Conservation (phyloP, 164 flowering plant species). For the Taxillus chinensis region DNA sequence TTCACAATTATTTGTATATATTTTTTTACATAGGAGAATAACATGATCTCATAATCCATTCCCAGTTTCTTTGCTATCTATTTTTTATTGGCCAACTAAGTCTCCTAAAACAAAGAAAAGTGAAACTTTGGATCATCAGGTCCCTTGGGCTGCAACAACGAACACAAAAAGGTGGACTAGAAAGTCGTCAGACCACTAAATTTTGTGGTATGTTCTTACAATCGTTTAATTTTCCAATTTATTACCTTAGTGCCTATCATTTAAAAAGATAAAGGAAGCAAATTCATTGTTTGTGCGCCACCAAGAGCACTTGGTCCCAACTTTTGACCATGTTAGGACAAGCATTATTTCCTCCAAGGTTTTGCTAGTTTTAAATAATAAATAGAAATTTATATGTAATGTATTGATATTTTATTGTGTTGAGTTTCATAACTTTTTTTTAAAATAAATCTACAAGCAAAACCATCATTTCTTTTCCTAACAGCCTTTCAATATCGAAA, state of each 20-base stretch:
- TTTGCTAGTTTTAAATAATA: no score
- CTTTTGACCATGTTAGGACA: constrained; percentile 12
- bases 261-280: constrained; percentile 14
- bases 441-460: no score
- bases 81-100: constrained; percentile 6
- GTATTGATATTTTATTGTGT: no score
- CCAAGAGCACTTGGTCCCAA: constrained; percentile 11
- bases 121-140: constrained; percentile 1
- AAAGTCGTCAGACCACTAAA: not conserved
- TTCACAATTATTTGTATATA: not conserved
- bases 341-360: no score
- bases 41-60: constrained; percentile 14
- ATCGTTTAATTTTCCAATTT: not conserved
- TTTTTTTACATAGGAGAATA: not conserved
- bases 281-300: constrained; percentile 19
- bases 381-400: no score
- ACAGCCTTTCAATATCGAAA: no score
- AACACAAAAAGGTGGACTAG: not conserved
- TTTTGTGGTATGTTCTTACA: not conserved
- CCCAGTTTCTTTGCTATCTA: not conserved
- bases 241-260: not conserved
- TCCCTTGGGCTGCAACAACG: not conserved
- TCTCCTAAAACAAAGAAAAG: constrained; percentile 5
- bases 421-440: no score
- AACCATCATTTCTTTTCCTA: no score